These are phyloP conservation scores for Candida jianshihensis DNA, from an alignment of 805 yeast species.

Conservation along the genomic window DNA sequence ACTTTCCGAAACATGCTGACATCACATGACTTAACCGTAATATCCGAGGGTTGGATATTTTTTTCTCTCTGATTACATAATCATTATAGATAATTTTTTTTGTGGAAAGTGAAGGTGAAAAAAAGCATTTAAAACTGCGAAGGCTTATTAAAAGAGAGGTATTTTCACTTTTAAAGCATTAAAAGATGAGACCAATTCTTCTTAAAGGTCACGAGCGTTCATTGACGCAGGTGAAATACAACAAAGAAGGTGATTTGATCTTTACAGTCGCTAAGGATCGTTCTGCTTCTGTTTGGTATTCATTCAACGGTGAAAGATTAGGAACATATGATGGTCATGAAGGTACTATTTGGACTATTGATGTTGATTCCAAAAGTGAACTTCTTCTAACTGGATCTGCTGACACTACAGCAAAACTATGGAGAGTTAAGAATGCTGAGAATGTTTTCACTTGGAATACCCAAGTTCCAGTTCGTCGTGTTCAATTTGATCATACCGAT, in stretches of 20 bases:
- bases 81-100: too few species aligned
- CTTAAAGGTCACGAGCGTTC: conserved; percentile 97
- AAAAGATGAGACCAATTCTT: conserved; percentile 57
- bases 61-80: too few species aligned
- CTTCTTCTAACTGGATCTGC: conserved; percentile 85
- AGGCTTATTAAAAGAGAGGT: too few species aligned
- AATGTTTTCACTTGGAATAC: conserved; percentile 65
- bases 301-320: conserved; percentile 91
- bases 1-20: too few species aligned
- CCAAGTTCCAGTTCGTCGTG: conserved; percentile 85
- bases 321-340: conserved; percentile 87
- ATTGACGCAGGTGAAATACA: conserved; percentile 90
- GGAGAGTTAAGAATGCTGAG: conserved; percentile 78
- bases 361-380: conserved; percentile 64
- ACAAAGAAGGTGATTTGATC: conserved; percentile 90
- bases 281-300: conserved; percentile 86
- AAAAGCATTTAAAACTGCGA: too few species aligned
- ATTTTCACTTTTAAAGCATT: too few species aligned
- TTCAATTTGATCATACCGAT: conserved; percentile 75
- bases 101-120: too few species aligned
- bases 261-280: conserved; percentile 90
- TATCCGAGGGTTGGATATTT: too few species aligned
- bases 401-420: conserved; percentile 76
- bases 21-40: too few species aligned
- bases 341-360: conserved; percentile 95